Conservation (phyloP, 768 basidiomycete genomes). For the Tricholoma sp. region DNA sequence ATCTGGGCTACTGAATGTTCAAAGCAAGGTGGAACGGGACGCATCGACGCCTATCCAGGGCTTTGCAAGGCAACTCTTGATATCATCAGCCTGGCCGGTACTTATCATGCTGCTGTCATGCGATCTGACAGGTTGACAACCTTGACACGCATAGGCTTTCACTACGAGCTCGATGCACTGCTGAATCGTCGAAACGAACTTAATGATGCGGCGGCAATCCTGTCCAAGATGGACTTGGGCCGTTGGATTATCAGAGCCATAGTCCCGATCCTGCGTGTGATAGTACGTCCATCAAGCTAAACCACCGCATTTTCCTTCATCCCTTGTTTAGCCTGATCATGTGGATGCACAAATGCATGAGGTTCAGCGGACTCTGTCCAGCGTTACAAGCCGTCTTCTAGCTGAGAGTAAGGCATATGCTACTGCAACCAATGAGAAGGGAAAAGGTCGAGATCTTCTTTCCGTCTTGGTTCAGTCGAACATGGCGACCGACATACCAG, state of each 20-base stretch:
- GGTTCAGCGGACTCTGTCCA: conserved; percentile 26
- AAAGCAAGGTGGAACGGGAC: conserved; percentile 16
- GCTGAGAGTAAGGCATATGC: conserved; percentile 32
- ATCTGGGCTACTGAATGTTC: conserved; percentile 32
- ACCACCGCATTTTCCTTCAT: neutral
- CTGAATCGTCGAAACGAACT: conserved; percentile 35
- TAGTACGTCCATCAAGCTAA: conserved; percentile 20
- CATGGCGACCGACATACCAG: conserved; percentile 36
- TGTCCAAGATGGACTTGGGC: conserved; percentile 33
- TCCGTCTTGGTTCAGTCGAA: conserved; percentile 46
- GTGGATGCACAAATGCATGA: conserved; percentile 8
- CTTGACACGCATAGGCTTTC: conserved; percentile 21
- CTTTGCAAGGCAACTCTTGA: conserved; percentile 68
- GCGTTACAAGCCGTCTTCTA: conserved; percentile 24
- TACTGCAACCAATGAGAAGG: conserved; percentile 7
- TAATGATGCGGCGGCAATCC: conserved; percentile 37
- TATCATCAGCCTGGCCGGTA: conserved; percentile 68
- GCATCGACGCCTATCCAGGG: conserved; percentile 59
- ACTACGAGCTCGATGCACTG: conserved; percentile 21
- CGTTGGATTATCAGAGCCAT: conserved; percentile 20
- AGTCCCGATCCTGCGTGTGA: conserved; percentile 24
- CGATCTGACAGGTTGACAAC: conserved; percentile 22
- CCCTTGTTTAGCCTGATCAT: conserved; percentile 8
- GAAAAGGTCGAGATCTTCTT: conserved; percentile 39
- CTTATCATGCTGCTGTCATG: conserved; percentile 24